Conservation (phyloP, 1,284 basidiomycete genomes). For the Rhodotorula sp. region DNA sequence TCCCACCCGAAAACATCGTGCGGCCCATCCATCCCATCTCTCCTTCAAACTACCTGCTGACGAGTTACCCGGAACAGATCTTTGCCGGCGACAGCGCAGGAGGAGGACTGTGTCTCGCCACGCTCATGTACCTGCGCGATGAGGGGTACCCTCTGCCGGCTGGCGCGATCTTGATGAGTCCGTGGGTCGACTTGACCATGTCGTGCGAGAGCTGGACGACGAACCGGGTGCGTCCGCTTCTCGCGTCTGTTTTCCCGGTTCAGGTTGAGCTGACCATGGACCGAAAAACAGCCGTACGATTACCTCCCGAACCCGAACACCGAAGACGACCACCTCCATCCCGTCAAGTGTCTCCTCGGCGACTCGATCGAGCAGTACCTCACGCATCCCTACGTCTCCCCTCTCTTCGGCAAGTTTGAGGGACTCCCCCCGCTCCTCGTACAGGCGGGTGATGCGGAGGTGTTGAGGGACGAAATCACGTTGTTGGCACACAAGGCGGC, state of each 20-base stretch:
- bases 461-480: slow-evolving; percentile 86
- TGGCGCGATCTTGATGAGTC: slow-evolving; percentile 80
- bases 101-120: slow-evolving; percentile 78
- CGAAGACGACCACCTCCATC: slow-evolving; percentile 75
- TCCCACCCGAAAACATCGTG: slow-evolving; percentile 85
- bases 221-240: slow-evolving; percentile 59
- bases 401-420: slow-evolving; percentile 86
- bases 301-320: slow-evolving; percentile 49
- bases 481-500: slow-evolving; percentile 93
- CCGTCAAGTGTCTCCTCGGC: slow-evolving; percentile 88
- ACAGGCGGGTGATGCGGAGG: slow-evolving; percentile 91
- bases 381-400: slow-evolving; percentile 94
- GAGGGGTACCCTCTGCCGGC: slow-evolving; percentile 69
- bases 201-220: slow-evolving; percentile 97
- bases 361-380: slow-evolving; percentile 71
- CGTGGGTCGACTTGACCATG: slow-evolving; percentile 71
- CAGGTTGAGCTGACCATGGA: slow-evolving; percentile 52
- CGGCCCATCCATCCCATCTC: not conserved
- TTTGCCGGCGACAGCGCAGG: slow-evolving; percentile 74
- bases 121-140: slow-evolving; percentile 78
- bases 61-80: slow-evolving; percentile 39
- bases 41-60: too few species aligned
- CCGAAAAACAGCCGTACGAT: slow-evolving; percentile 45
- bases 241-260: too few species aligned
- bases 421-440: slow-evolving; percentile 88